Evolutionary conservation across 352 stramenopile genomes (phyloP).

Genomic region (Pythium brachiatum): DNA sequence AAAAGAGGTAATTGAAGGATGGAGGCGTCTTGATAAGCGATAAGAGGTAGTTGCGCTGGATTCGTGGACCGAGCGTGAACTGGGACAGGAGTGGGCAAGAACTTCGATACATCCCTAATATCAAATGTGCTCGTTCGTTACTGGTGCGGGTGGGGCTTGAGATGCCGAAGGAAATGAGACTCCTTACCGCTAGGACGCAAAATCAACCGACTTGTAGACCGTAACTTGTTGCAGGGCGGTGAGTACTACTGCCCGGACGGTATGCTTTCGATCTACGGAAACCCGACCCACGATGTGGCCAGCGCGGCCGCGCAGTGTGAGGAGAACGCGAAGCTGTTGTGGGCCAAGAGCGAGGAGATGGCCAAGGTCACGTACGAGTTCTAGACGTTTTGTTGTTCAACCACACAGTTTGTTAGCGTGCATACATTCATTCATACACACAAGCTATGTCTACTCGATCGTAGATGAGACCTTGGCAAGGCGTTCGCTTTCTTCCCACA

Average conservation of each 20-base stretch:
- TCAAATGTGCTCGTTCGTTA: no score
- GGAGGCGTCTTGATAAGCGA: no score
- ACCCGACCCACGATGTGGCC: constrained; percentile 5
- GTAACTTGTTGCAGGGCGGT: no score
- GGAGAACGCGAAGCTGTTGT: constrained; percentile 7
- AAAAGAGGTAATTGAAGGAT: no score
- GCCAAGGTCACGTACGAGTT: constrained; percentile 10
- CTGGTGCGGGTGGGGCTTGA: no score
- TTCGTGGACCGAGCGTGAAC: no score
- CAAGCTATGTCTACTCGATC: not conserved
- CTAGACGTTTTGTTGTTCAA: constrained; percentile 12
- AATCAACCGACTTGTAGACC: no score
- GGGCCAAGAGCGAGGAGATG: constrained; percentile 15
- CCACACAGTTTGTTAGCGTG: not conserved
- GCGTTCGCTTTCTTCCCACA: not conserved
- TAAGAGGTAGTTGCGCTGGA: no score
- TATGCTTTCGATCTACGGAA: constrained; percentile 30
- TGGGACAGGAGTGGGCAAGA: no score
- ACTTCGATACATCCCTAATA: no score
- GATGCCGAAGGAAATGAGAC: no score
- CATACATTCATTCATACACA: not conserved
- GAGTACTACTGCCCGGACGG: constrained; percentile 36
- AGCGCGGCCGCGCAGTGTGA: not conserved
- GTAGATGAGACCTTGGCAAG: not conserved
- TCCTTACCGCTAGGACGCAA: no score